Base-by-base conservation (phyloP, 352 stramenopile genomes). In the Globisporangium spinosum region DNA sequence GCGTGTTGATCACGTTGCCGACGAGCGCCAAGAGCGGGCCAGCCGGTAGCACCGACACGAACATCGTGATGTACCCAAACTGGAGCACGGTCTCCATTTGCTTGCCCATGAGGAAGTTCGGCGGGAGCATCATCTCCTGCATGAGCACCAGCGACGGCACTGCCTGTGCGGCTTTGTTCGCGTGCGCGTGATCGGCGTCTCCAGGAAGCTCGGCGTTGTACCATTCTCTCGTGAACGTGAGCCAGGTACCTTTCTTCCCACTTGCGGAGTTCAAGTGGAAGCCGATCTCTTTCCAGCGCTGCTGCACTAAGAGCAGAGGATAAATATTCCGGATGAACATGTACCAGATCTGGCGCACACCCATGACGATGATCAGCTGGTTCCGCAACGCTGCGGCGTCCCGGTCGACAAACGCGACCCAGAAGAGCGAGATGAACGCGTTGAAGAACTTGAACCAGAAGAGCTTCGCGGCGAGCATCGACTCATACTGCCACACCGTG, bases 1-100 rank as follows among this genome's bases (percentile, higher is more conserved):
- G 82, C 62, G 90, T 93, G 60, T 96, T 93, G 64, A 98, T 71
- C 1, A 94, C 80, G 68, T 98, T 97, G 57, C 84, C 91, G 29
- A 95, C 53, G 53, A 96, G 77, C 25, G 91, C 91, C 62, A 98
- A 80, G 51, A 98, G 71, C 20, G 94, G 88, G 23, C 89, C 95
- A 17, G 93, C 69, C 0, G 94, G 94, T 63, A 98, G 90, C 49
- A 96, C 95, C 0, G 86, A 93, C 2, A 97, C 91, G 75, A 98
- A 98, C 76, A 98, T 89, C 38, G 93, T 98, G 49, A 98, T 85
- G 74, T 98, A 98, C 53, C 94, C 93, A 69, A 98, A 97, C 85
- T 91, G 83, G n/a, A 94, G 70, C 49, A 94, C 75, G 12, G 87
- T 67, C 63, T 94, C 85, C 78, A 91, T 91, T 45, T 94, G 83